These are phyloP conservation scores for Talaromyces ruber DNA, from an alignment of 495 filamentous ascomycete genomes.

Conservation along the genomic window DNA sequence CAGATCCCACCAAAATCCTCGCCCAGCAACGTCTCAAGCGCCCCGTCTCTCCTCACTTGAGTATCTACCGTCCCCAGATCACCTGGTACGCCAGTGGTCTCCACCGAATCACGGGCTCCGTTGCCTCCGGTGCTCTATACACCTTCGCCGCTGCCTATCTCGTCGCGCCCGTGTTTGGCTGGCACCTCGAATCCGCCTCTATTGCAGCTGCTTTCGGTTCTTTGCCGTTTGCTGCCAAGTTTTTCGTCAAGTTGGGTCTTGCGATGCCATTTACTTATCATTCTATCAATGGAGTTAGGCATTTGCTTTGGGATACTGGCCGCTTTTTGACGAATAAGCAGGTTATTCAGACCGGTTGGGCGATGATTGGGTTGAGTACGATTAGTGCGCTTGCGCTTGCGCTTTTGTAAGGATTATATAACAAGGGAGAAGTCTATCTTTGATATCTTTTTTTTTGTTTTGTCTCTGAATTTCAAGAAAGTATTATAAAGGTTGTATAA, in stretches of 20 bases:
- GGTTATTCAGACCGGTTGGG: slow-evolving; percentile 70
- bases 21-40: slow-evolving; percentile 74
- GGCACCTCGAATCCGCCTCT: slow-evolving; percentile 74
- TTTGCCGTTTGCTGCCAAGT: slow-evolving; percentile 60
- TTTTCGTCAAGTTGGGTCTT: slow-evolving; percentile 59
- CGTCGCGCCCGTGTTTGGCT: slow-evolving; percentile 67
- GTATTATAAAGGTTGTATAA: neutral
- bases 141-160: slow-evolving; percentile 78
- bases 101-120: slow-evolving; percentile 73
- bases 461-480: slow-evolving; percentile 14
- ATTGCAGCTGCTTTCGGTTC: slow-evolving; percentile 70
- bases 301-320: slow-evolving; percentile 80
- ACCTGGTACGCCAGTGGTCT: slow-evolving; percentile 69
- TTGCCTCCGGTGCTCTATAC: slow-evolving; percentile 72
- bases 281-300: slow-evolving; percentile 76
- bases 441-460: slow-evolving; percentile 27
- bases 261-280: slow-evolving; percentile 88
- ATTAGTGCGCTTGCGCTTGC: slow-evolving; percentile 56
- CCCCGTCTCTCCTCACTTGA: slow-evolving; percentile 80
- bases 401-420: slow-evolving; percentile 30
- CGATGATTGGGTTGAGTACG: slow-evolving; percentile 58
- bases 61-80: slow-evolving; percentile 82
- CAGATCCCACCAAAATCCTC: slow-evolving; percentile 64
- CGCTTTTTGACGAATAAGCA: slow-evolving; percentile 55
- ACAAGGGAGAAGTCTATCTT: slow-evolving; percentile 7